Evolutionary conservation across 805 yeast species (phyloP).

Genomic region (Schwanniomyces sp.): DNA sequence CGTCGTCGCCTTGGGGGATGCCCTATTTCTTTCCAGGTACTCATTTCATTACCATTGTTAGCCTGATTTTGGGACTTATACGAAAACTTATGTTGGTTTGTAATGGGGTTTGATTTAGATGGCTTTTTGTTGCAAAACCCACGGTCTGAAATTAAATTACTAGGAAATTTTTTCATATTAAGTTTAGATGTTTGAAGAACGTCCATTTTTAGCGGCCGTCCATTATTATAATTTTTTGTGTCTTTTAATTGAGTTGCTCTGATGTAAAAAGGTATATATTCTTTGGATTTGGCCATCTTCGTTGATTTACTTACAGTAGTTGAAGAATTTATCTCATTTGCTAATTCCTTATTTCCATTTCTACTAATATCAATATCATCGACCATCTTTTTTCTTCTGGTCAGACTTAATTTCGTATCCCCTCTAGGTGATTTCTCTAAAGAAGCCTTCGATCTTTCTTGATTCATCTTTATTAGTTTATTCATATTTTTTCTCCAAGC

Average conservation of each 20-base stretch:
- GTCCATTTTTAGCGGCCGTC: no score
- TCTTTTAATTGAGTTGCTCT: neutral
- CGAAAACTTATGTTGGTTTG: neutral
- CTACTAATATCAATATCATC: constrained; percentile 8
- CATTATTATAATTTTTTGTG: no score
- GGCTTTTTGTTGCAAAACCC: neutral
- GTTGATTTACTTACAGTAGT: neutral
- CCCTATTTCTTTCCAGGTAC: neutral
- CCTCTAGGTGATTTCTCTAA: neutral
- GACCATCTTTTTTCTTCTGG: neutral
- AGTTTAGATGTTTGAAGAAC: no score
- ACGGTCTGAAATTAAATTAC: neutral
- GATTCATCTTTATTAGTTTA: constrained; percentile 12
- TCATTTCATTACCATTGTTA: neutral
- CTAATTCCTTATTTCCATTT: constrained; percentile 9
- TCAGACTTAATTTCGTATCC: neutral
- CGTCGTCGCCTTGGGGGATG: neutral
- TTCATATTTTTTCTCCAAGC: constrained; percentile 24
- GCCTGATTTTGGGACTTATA: neutral
- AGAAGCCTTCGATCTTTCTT: neutral
- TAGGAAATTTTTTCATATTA: no score
- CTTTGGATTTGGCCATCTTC: neutral
- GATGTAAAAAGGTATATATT: neutral
- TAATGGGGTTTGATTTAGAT: neutral
- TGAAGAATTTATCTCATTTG: neutral